These are phyloP conservation scores for Brassica incana DNA, from an alignment of 345 rosid genomes.

Conservation along the genomic window DNA sequence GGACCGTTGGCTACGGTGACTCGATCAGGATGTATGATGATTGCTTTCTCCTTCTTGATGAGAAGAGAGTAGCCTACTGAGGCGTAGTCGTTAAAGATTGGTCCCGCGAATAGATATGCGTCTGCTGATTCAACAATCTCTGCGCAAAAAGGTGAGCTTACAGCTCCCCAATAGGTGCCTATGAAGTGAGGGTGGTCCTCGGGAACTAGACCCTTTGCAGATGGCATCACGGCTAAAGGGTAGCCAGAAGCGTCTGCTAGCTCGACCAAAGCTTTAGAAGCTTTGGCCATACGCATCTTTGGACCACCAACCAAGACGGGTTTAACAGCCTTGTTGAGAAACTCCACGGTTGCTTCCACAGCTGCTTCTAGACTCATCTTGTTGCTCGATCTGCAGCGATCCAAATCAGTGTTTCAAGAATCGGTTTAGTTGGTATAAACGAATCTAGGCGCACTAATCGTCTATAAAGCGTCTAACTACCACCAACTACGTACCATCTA, in stretches of 20 bases:
- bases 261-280: neutral
- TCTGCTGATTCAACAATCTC: slow-evolving; percentile 12
- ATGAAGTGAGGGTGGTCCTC: slow-evolving; percentile 11
- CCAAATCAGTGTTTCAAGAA: neutral
- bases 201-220: neutral
- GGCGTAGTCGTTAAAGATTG: neutral
- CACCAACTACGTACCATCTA: too few relatives aligned
- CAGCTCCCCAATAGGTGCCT: slow-evolving; percentile 8
- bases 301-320: slow-evolving; percentile 13
- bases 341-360: neutral
- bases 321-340: slow-evolving; percentile 6
- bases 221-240: neutral
- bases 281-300: slow-evolving; percentile 2
- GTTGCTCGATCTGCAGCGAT: neutral
- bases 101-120: neutral
- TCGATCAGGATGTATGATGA: neutral
- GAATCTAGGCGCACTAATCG: too few relatives aligned
- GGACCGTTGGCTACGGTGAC: neutral
- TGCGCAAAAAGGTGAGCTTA: neutral
- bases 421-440: too few relatives aligned
- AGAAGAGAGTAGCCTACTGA: slow-evolving; percentile 7
- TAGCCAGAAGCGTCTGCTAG: neutral
- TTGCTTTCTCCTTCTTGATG: slow-evolving; percentile 12
- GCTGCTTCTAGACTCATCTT: slow-evolving; percentile 8
- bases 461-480: too few relatives aligned